Evolutionary conservation across 225 moss, liverwort and hornwort species (phyloP), one percentile per base, ranked within the genome.

Genomic region (Ulota crispa): DNA sequence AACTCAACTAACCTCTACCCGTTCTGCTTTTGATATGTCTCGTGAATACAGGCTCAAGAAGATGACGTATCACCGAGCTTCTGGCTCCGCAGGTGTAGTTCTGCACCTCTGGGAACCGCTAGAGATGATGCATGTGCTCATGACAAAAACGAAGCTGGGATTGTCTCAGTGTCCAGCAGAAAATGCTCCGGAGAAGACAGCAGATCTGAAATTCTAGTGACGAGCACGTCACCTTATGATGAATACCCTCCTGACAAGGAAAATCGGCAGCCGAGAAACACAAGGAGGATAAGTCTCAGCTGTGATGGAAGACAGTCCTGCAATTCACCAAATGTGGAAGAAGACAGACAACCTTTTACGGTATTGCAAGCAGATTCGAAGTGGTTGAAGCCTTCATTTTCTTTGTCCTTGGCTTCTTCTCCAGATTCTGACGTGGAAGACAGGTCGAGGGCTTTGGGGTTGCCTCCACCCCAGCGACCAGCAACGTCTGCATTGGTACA

Each of bases 211-310:
- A 36, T 69, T 31, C 36, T 52, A 13, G 32, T 77, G 64, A 62
- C 60, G 57, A 28, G 50, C 24, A 31, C 61, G 18, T 39, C 67
- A 74, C 24, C 52, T 9, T 57, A 68, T 36, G 90, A 85, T 27
- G 85, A 76, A 27, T 90, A 86, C 53, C 89, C 92, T 59, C 82
- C 86, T n/a, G 85, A 91, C 30, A 95, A 93, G 80, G 95, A 90
- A 24, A 95, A 93, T 70, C 64, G 82, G 57, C 78, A 69, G 66
- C 59, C 84, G 23, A 45, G 34, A 45, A 69, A 70, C 43, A 37
- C 6, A 26, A 83, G 75, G 45, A 78, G 75, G 45, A 79, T 31
- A 69, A 79, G 70, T 42, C 63, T 74, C 41, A 61, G 78, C 56
- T 67, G 66, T 73, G 78, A 83, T 73, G 73, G 57, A 72, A 69